Percentiles rank a stretch among this genome's conserved stretches.
phyloP scores from a whole-genome alignment of 2,329 filamentous ascomycete species.

The Talaromyces marneffei region DNA sequence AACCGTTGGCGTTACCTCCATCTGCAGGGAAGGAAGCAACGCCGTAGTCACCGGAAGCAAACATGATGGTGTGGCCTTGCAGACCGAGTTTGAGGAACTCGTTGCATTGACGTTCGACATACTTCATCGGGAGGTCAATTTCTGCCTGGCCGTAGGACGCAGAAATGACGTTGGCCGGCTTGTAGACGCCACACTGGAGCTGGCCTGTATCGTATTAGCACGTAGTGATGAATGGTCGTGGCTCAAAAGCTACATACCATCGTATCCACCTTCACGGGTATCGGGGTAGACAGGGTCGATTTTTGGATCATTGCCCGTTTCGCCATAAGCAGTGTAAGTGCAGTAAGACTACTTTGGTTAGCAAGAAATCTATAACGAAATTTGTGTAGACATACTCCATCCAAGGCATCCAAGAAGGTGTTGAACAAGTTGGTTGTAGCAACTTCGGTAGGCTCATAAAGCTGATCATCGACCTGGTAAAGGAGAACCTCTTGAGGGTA shows the following conservation, averaged over 20 bases:
- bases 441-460: conserved; percentile 34
- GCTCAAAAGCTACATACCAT: conserved; percentile 30
- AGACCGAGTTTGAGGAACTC: conserved; percentile 49
- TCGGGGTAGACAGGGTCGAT: conserved; percentile 51
- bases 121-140: conserved; percentile 47
- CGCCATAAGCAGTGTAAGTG: conserved; percentile 45
- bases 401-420: conserved; percentile 49
- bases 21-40: conserved; percentile 35
- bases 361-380: background rate
- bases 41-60: conserved; percentile 29
- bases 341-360: conserved; percentile 41
- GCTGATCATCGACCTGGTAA: conserved; percentile 47
- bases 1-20: conserved; percentile 29
- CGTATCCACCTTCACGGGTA: conserved; percentile 45
- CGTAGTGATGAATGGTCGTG: no score
- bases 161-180: conserved; percentile 52
- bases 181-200: conserved; percentile 46
- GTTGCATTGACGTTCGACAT: conserved; percentile 46
- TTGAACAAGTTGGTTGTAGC: conserved; percentile 34
- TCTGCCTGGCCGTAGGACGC: conserved; percentile 55
- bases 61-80: conserved; percentile 27
- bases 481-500: conserved; percentile 49
- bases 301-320: conserved; percentile 44
- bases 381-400: conserved; percentile 31
- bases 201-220: conserved; percentile 17